Percentiles rank a stretch among this genome's conserved stretches.
phyloP scores from a whole-genome alignment of 495 filamentous ascomycete genomes.

The Neurospora tetrasperma region DNA sequence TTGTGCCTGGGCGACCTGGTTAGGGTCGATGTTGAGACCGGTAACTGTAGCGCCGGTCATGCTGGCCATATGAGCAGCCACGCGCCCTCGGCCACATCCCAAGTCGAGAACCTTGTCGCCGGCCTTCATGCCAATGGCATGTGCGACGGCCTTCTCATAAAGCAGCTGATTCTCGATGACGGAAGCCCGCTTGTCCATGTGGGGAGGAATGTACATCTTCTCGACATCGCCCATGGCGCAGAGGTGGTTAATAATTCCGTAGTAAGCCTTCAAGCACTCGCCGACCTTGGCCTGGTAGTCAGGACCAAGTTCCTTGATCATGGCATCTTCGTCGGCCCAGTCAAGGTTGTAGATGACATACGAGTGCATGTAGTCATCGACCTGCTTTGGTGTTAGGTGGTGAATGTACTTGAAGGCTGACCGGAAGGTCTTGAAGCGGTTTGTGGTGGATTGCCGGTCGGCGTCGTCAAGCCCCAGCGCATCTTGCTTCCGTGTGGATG shows the following conservation, averaged over 20 bases:
- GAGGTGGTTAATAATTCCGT: conserved; percentile 53
- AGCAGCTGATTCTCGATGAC: conserved; percentile 45
- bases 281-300: conserved; percentile 50
- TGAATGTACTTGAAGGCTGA: conserved; percentile 46
- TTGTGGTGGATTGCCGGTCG: conserved; percentile 41
- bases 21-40: conserved; percentile 52
- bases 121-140: conserved; percentile 39
- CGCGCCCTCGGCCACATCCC: conserved; percentile 50
- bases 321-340: conserved; percentile 49
- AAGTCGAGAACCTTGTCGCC: conserved; percentile 48
- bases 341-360: conserved; percentile 58
- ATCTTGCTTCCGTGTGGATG: neutral
- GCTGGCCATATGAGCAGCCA: conserved; percentile 52
- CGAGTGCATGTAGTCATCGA: conserved; percentile 56
- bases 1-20: conserved; percentile 48
- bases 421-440: conserved; percentile 45
- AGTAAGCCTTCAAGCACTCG: conserved; percentile 50
- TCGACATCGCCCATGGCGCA: conserved; percentile 57
- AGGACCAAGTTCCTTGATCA: conserved; percentile 46
- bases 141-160: conserved; percentile 49
- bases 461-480: conserved; percentile 4
- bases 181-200: conserved; percentile 47
- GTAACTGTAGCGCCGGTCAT: conserved; percentile 46
- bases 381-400: conserved; percentile 47
- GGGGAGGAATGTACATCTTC: conserved; percentile 59